Base-by-base conservation (phyloP, 768 basidiomycete species). In the Boletus barrowsii region DNA sequence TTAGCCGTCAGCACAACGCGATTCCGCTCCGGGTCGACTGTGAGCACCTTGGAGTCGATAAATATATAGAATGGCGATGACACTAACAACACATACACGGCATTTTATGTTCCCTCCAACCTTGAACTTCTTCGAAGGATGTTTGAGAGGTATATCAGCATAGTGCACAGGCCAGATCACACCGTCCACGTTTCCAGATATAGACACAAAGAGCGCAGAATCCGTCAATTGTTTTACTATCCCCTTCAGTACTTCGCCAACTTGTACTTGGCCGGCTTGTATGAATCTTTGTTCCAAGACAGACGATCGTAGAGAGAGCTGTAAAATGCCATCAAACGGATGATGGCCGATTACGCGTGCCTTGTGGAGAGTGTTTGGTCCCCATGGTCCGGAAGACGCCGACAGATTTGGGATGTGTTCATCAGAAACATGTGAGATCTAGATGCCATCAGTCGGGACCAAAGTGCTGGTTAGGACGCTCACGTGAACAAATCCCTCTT, bases 361-460 rank as follows among this genome's bases (percentile, higher is more conserved):
- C 47, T 81, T 78, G 65, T 98, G 96, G 2, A 84, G 70, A 8
- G 92, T 85, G 14, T 86, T 88, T 49, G 82, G 65, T 69, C 84
- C 90, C 88, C 88, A 98, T 20, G 87, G 80, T 17, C 90, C 89
- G 20, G 86, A 83, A n/a, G 78, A 71, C 7, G 72, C 55, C 6
- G 88, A 82, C 22, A 97, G 74, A n/a, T 85, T 79, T 15, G 88
- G 81, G n/a, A 93, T 75, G 66, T 93, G 93, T 43, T 94, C 90
- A 66, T 98, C 94, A 10, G 93, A 90, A 43, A 88, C 77, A 68
- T 97, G 93, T 11, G 96, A 97, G 62, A 99, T 97, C 93, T 98
- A 61, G 6, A 18, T 15, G 5, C 53, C 39, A 44, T 53, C 53
- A 48, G 43, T 43, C 24, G 9, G 10, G 30, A 53, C 33, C 18